Base-by-base conservation (phyloP, 768 basidiomycete species). In the Kwoniella sp. region DNA sequence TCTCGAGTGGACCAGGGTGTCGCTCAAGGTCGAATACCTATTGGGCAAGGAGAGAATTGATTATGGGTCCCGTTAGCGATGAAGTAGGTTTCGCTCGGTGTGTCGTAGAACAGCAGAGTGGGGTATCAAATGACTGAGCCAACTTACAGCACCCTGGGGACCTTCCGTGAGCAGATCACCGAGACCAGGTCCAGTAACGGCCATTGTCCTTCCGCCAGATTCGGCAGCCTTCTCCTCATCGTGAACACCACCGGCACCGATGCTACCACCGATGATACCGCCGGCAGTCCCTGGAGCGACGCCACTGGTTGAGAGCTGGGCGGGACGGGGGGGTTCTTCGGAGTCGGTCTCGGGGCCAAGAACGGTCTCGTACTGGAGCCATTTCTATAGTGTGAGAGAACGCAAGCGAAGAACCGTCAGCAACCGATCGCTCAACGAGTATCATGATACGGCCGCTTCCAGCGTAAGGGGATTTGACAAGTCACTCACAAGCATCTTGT, bases 301-400 rank as follows among this genome's bases (percentile, higher is more conserved):
- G 20, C 41, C 41, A 17, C 41, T 17, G 20, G 41, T 4, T 3
- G 41, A 45, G 41, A 45, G 9, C 13, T 31, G 47, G 4, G 29
- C 13, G 2, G 57, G 57, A 34, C 45, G 41, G 1, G 62, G 62
- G 2, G 45, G 56, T 11, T 55, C 55, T 17, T 71, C 67, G 13
- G 31, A 63, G 15, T 73, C 68, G 1, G 58, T 58, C 64, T 80
- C 79, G 1, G 79, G 79, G 1, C 77, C 79, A 22, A 80, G 72
- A 2, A 80, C 79, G 54, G 79, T 78, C 65, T 78, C 77, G 64
- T 78, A 80, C 66, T 80, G 77, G 11, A 80, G 69, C 60, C 66
- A 75, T 73, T 75, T 77, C 64, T 72, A 28, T 45, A 12, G 47
- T 20, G n/a, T 45, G 11, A n/a, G 11, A 48, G 30, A 48, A 26